phyloP scores from a whole-genome alignment of 495 filamentous ascomycete genomes.

The Penicillium alfredii region DNA sequence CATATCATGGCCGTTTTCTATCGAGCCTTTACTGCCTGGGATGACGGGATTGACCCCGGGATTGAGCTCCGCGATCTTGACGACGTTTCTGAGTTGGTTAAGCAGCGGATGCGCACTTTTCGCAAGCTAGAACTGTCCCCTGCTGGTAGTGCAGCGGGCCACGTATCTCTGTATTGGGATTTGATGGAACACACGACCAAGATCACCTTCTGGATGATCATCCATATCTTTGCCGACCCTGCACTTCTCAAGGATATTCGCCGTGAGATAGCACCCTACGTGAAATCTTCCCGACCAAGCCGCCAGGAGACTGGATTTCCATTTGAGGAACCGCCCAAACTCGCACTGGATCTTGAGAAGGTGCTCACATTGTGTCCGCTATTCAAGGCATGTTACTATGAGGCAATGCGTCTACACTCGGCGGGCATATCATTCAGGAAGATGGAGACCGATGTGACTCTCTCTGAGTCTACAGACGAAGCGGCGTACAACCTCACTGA shows the following conservation, averaged over 20 bases:
- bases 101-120: slow-evolving; percentile 37
- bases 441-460: slow-evolving; percentile 36
- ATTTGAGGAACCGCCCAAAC: slow-evolving; percentile 41
- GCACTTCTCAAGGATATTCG: slow-evolving; percentile 43
- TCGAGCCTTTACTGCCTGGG: slow-evolving; percentile 40
- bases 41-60: slow-evolving; percentile 40
- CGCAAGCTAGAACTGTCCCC: slow-evolving; percentile 28
- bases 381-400: slow-evolving; percentile 49
- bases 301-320: slow-evolving; percentile 48
- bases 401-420: slow-evolving; percentile 48
- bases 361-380: slow-evolving; percentile 45
- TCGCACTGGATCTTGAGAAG: slow-evolving; percentile 42
- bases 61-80: slow-evolving; percentile 48
- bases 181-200: slow-evolving; percentile 47
- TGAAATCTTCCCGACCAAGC: slow-evolving; percentile 36
- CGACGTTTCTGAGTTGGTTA: slow-evolving; percentile 46
- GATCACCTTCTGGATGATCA: slow-evolving; percentile 51
- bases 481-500: slow-evolving; percentile 17
- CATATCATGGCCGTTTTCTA: slow-evolving; percentile 43
- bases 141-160: slow-evolving; percentile 26
- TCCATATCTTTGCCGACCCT: slow-evolving; percentile 46
- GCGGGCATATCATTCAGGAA: slow-evolving; percentile 41
- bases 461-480: slow-evolving; percentile 41
- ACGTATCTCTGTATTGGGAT: slow-evolving; percentile 47
- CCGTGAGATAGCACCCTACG: slow-evolving; percentile 46